These are phyloP conservation scores for Lojkania enalia DNA, from an alignment of 2,329 filamentous ascomycete genomes.

Conservation along the genomic window DNA sequence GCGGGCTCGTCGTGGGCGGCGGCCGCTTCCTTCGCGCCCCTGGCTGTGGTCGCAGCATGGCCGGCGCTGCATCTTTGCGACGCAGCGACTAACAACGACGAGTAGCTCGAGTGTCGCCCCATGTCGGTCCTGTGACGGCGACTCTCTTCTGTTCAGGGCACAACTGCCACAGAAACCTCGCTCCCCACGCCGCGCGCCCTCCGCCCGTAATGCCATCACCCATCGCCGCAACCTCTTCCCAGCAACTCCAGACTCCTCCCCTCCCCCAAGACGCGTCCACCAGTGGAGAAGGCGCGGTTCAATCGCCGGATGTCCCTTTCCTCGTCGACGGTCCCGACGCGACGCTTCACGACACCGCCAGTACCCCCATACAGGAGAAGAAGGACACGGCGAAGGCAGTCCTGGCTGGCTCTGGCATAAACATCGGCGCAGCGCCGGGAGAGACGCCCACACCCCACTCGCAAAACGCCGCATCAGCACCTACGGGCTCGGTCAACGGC, in stretches of 20 bases:
- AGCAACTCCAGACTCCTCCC: slow-evolving; percentile 21
- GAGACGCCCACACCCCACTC: slow-evolving; percentile 26
- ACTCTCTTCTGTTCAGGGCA: slow-evolving; percentile 27
- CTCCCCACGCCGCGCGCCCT: slow-evolving; percentile 28
- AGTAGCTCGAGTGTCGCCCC: slow-evolving; percentile 28
- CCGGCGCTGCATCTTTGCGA: slow-evolving; percentile 23
- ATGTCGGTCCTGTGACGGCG: slow-evolving; percentile 26
- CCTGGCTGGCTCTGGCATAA: slow-evolving; percentile 57
- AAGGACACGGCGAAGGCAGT: slow-evolving; percentile 65
- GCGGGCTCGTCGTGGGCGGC: slow-evolving; percentile 22
- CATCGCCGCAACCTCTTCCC: slow-evolving; percentile 21
- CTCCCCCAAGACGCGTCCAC: slow-evolving; percentile 35
- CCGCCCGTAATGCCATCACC: slow-evolving; percentile 43
- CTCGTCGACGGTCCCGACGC: slow-evolving; percentile 29
- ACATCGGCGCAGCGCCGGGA: slow-evolving; percentile 36
- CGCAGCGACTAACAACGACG: slow-evolving; percentile 24
- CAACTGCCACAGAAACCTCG: slow-evolving; percentile 26
- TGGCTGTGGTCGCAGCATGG: slow-evolving; percentile 28
- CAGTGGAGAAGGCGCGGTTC: slow-evolving; percentile 38
- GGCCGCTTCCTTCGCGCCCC: slow-evolving; percentile 22
- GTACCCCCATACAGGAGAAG: slow-evolving; percentile 54
- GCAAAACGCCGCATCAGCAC: slow-evolving; percentile 34
- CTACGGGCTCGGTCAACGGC: slow-evolving; percentile 52
- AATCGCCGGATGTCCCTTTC: slow-evolving; percentile 33
- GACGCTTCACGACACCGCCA: slow-evolving; percentile 44